Evolutionary conservation across 2,329 filamentous ascomycete genomes (phyloP).

Genomic region (Botrytis fabae): DNA sequence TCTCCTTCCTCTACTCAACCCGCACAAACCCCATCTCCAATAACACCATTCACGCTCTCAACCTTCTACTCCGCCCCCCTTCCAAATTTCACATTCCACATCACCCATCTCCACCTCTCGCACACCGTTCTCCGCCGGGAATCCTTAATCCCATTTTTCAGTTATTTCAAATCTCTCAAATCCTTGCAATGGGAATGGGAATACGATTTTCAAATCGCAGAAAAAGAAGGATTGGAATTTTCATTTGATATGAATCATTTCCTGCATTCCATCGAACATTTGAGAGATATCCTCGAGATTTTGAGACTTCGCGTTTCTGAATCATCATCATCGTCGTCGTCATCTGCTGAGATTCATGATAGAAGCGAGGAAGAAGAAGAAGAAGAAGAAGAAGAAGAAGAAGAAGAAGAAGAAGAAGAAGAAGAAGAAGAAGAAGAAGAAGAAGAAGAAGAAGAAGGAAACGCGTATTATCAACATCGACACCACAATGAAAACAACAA

Average conservation of each 20-base stretch:
- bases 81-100: constrained; percentile 11
- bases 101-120: constrained; percentile 2
- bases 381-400: background rate
- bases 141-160: background rate
- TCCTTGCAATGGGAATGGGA: constrained; percentile 9
- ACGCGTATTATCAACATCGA: background rate
- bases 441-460: background rate
- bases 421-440: too few species aligned
- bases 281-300: background rate
- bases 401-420: too few species aligned
- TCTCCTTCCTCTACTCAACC: background rate
- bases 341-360: background rate
- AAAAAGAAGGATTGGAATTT: background rate
- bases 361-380: background rate
- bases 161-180: constrained; percentile 2
- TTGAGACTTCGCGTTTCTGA: background rate
- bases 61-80: constrained; percentile 7
- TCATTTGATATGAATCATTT: background rate
- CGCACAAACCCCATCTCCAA: background rate
- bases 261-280: background rate
- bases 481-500: background rate
- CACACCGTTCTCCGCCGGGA: background rate
- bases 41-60: background rate
- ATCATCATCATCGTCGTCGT: background rate
- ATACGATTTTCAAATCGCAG: background rate